A percentile compares a stretch with the other conserved stretches of the same genome.
Evolutionary conservation across 2,329 filamentous ascomycete genomes (phyloP).

Genomic region (Aspergillus piperis): DNA sequence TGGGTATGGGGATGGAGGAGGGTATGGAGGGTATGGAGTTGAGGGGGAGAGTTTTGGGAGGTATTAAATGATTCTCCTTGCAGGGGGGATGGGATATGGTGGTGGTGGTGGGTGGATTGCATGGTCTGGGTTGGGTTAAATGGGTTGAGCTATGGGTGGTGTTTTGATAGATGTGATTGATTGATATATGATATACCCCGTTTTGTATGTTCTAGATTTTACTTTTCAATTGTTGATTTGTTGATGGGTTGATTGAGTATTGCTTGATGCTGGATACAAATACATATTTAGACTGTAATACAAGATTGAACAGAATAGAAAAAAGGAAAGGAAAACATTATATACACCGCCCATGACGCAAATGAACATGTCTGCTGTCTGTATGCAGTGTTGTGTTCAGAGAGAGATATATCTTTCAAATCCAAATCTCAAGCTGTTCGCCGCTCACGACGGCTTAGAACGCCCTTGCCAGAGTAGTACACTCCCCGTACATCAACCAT

Average conservation of each 20-base stretch:
- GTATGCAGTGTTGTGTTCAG: neutral
- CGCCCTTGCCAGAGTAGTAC: slow-evolving; percentile 74
- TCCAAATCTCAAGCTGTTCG: too few relatives aligned
- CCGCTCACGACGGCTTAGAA: neutral
- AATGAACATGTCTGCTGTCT: slow-evolving; percentile 15
- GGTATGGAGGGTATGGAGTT: slow-evolving; percentile 9
- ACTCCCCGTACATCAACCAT: slow-evolving; percentile 94
- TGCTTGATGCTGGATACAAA: slow-evolving; percentile 10
- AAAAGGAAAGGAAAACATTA: slow-evolving; percentile 15
- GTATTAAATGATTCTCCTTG: neutral
- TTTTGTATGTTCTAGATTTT: slow-evolving; percentile 12
- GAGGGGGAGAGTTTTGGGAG: slow-evolving; percentile 23
- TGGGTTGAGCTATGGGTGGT: too few relatives aligned
- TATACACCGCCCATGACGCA: slow-evolving; percentile 26
- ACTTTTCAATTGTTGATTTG: neutral
- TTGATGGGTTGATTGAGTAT: neutral
- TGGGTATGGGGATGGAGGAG: slow-evolving; percentile 17
- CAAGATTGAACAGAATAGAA: slow-evolving; percentile 21
- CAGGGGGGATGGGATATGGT: neutral
- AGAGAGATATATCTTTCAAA: too few relatives aligned
- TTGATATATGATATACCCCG: slow-evolving; percentile 21
- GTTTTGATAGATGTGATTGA: slow-evolving; percentile 2
- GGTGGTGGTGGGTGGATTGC: slow-evolving; percentile 8
- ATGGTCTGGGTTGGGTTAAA: too few relatives aligned
- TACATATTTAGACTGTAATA: slow-evolving; percentile 29